phyloP scores from a whole-genome alignment of 345 rosid species.

The Mercurialis annua region DNA sequence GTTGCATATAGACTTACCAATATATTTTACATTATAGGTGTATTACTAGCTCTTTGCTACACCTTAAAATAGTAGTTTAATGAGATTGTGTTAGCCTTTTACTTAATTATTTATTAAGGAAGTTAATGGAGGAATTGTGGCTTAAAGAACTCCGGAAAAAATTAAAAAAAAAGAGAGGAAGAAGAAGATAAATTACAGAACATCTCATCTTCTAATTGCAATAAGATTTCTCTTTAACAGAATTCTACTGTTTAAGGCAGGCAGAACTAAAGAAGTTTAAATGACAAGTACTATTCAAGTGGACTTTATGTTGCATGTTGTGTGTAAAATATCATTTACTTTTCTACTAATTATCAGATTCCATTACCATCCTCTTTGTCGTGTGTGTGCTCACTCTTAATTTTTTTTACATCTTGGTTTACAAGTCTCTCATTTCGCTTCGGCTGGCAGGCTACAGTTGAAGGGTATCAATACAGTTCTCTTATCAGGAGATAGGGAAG shows the following conservation, averaged over 20 bases:
- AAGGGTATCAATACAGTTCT: conserved; percentile 80
- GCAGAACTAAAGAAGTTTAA: not conserved
- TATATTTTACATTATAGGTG: not conserved
- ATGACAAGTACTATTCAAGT: not conserved
- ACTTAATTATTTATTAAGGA: not conserved
- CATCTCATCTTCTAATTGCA: not conserved
- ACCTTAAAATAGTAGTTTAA: too few species aligned
- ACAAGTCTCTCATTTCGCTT: conserved; percentile 15
- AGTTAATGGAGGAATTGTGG: not conserved
- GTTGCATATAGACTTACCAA: conserved; percentile 3
- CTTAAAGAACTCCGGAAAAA: too few species aligned
- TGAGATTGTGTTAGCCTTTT: too few species aligned
- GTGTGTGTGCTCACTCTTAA: not conserved
- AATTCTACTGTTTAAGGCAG: too few species aligned
- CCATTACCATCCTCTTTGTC: not conserved
- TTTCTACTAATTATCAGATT: conserved; percentile 5
- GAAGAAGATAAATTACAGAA: not conserved
- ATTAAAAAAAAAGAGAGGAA: too few species aligned
- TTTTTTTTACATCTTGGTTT: conserved; percentile 7
- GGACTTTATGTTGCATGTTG: not conserved
- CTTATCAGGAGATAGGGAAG: conserved; percentile 97
- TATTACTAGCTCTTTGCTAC: too few species aligned
- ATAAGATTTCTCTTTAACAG: not conserved
- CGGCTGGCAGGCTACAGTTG: conserved; percentile 56
- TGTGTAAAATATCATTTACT: not conserved